Base-by-base conservation (phyloP, 352 stramenopile species). In the Phytophthora foliorum region DNA sequence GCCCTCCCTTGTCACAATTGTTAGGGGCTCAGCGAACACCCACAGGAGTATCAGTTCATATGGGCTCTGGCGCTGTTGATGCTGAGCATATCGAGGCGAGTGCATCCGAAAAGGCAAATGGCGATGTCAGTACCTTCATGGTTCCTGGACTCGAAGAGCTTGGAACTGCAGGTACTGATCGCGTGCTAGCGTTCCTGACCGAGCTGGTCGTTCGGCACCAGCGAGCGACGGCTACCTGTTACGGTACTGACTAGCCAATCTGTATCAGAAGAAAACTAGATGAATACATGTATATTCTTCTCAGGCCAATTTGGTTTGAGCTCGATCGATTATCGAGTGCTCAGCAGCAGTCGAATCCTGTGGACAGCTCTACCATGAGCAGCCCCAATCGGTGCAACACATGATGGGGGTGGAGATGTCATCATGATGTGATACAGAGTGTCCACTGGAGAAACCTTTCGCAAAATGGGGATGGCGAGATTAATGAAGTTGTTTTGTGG, bases 201-300 rank as follows among this genome's bases (percentile, higher is more conserved):
- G 70, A 78, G 32, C 46, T 75, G 19, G 56, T 75, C 4, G 46
- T 72, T 53, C 55, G 70, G 21, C 70, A 78, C 44, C 66, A 75
- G 45, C 66, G 70, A 59, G 46, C 64, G 13, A 74, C 69, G 36
- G 69, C 57, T n/a, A 61, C 57, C 17, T 67, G 55, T 29, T 77
- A 57, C 29, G 64, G 63, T 9, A 59, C 56, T 34, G 57, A 70
- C n/a, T 64, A 66, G 38, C 16, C 16, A 62, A 5, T 21, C 24
- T 24, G 48, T 41, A 51, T 31, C 52, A 57, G 34, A 57, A 24
- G 10, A 45, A 39, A 38, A 57, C 42, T 63, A 68, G 41, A 61
- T 61, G 36, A 67, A 59, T 66, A n/a, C n/a, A n/a, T n/a, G n/a
- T n/a, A 58, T 29, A 54, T 24, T 0, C 34, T 41, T 19, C 32